Percentiles rank a stretch among this genome's conserved stretches.
Conservation (phyloP, 1,284 basidiomycete genomes). For the Pholiota adiposa region DNA sequence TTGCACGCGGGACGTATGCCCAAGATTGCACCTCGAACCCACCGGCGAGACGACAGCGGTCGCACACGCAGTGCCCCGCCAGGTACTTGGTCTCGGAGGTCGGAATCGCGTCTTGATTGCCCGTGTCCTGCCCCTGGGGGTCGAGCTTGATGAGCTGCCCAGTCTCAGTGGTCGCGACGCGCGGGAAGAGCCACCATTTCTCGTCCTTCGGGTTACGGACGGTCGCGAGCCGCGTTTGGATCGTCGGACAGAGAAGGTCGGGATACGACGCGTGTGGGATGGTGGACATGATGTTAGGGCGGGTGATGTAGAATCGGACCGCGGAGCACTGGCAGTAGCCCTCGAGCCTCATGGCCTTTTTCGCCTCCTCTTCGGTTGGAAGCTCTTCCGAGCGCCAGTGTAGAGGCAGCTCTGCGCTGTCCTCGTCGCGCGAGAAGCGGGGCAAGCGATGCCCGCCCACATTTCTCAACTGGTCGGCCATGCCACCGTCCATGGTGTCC, state of each 20-base stretch:
- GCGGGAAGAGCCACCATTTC: conserved; percentile 32
- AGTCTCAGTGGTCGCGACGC: background rate
- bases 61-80: conserved; percentile 35
- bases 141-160: background rate
- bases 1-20: conserved; percentile 29
- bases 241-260: conserved; percentile 25
- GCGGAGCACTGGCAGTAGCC: conserved; percentile 33
- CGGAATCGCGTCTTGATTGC: background rate
- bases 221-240: conserved; percentile 22
- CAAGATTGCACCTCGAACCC: conserved; percentile 35
- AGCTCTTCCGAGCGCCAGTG: conserved; percentile 25
- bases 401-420: conserved; percentile 21
- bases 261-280: conserved; percentile 28
- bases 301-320: conserved; percentile 30
- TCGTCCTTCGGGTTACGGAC: conserved; percentile 27
- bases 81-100: conserved; percentile 24
- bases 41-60: conserved; percentile 28
- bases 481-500: conserved; percentile 33
- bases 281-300: conserved; percentile 26
- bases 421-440: conserved; percentile 17
- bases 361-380: conserved; percentile 5
- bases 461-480: conserved; percentile 26
- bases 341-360: conserved; percentile 15
- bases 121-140: background rate
- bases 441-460: conserved; percentile 21